phyloP scores from a whole-genome alignment of 257 asterid species.

The Dorcoceras hygrometricum region DNA sequence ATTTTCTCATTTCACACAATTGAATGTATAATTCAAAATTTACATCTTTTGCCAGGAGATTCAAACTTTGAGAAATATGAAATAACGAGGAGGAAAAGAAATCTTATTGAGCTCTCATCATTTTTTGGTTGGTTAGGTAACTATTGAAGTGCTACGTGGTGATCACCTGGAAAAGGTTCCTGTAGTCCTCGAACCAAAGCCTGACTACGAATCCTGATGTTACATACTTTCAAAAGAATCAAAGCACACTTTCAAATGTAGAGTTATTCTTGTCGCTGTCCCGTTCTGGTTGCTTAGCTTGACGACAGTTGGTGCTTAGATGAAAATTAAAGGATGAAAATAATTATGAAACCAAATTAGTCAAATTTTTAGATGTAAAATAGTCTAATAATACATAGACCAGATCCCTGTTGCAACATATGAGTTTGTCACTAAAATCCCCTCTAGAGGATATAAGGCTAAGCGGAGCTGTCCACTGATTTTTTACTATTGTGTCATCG shows the following conservation, averaged over 20 bases:
- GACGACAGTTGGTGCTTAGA: neutral
- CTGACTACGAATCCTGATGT: constrained; percentile 66
- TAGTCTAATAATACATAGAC: no score
- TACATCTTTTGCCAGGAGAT: neutral
- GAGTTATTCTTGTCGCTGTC: neutral
- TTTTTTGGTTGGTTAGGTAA: constrained; percentile 47
- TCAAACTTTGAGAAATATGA: neutral
- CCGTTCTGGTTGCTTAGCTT: no score
- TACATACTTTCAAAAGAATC: neutral
- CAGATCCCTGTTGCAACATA: no score
- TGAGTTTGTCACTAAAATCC: no score
- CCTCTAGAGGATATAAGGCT: no score
- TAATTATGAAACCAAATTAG: no score
- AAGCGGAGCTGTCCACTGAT: no score
- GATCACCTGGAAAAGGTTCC: constrained; percentile 89
- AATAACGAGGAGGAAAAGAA: neutral
- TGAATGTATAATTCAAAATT: no score
- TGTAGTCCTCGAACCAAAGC: constrained; percentile 86
- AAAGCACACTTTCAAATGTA: neutral
- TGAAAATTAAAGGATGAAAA: no score
- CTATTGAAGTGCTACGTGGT: constrained; percentile 89
- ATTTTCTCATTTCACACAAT: neutral
- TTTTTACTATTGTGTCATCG: no score
- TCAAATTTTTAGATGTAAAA: no score
- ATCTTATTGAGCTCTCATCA: neutral